These are phyloP conservation scores for Gracilaria gracilis DNA, from an alignment of 23 red algal species.

Conservation along the genomic window DNA sequence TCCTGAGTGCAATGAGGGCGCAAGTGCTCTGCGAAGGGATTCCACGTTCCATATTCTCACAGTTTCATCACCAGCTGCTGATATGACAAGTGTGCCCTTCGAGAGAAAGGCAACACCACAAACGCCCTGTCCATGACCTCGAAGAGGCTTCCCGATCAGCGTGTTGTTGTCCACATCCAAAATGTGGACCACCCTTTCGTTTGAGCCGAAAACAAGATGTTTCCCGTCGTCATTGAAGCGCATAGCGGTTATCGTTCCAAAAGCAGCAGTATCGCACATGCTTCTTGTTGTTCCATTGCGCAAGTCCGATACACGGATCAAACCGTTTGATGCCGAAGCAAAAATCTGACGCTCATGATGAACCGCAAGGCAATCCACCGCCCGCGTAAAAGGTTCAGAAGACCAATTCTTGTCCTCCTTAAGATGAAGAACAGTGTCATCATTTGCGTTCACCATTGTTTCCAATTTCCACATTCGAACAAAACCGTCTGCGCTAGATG, in stretches of 20 bases:
- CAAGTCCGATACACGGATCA: constrained; percentile 11
- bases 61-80: constrained; percentile 25
- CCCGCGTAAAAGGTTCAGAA: not conserved
- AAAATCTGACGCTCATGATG: constrained; percentile 1
- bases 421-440: constrained; percentile 15
- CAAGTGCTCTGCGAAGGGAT: not conserved
- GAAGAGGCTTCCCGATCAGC: constrained; percentile 11
- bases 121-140: not conserved
- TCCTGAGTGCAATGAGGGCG: not conserved
- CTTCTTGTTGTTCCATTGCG: constrained; percentile 2
- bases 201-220: constrained; percentile 8
- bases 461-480: constrained; percentile 30
- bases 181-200: not conserved
- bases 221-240: constrained; percentile 6
- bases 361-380: not conserved
- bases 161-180: constrained; percentile 12
- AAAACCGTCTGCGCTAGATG: constrained; percentile 13
- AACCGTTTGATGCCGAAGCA: constrained; percentile 9
- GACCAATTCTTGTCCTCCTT: constrained; percentile 26
- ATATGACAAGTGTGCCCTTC: not conserved
- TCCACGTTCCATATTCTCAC: constrained; percentile 26
- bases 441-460: constrained; percentile 16
- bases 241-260: constrained; percentile 27
- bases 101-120: constrained; percentile 9
- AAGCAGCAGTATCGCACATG: not conserved